A percentile compares a stretch with the other conserved stretches of the same genome.
Conservation (phyloP, 1,139 yeast species). For the Taphrina wiesneri region DNA sequence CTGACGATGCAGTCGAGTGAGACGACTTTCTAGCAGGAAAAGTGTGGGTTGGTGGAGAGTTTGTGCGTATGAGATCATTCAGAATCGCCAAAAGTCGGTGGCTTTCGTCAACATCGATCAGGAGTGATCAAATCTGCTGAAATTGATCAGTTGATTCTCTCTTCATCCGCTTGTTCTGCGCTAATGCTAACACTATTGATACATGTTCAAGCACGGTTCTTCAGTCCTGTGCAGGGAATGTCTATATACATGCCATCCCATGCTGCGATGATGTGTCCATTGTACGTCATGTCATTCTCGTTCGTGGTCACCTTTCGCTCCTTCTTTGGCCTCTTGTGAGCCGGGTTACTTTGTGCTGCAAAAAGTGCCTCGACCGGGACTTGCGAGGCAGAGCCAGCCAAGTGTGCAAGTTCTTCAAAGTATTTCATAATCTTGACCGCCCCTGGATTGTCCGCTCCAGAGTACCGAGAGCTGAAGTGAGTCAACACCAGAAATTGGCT, state of each 20-base stretch:
- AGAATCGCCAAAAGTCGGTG: not conserved
- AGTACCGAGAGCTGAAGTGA: slow-evolving; percentile 30
- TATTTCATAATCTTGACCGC: slow-evolving; percentile 18
- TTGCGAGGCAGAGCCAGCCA: slow-evolving; percentile 19
- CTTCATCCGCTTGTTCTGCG: too few relatives aligned
- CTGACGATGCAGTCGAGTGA: too few relatives aligned
- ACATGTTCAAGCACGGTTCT: not conserved
- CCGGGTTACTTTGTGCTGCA: not conserved
- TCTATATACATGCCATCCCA: slow-evolving; percentile 29
- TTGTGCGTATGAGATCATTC: not conserved
- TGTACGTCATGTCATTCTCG: not conserved
- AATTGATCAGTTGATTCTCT: not conserved
- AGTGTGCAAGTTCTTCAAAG: slow-evolving; percentile 21
- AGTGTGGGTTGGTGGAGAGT: not conserved
- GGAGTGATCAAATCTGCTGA: not conserved
- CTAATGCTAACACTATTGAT: not conserved
- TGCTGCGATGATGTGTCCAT: slow-evolving; percentile 16
- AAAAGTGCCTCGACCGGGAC: slow-evolving; percentile 3
- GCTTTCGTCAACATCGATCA: too few relatives aligned
- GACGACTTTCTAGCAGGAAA: too few relatives aligned
- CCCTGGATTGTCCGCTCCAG: slow-evolving; percentile 16
- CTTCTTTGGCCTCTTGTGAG: not conserved
- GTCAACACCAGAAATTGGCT: slow-evolving; percentile 15
- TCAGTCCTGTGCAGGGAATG: slow-evolving; percentile 11
- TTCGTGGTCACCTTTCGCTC: not conserved